phyloP scores from a whole-genome alignment of 352 stramenopile species.

The Phytopythium helicoides region DNA sequence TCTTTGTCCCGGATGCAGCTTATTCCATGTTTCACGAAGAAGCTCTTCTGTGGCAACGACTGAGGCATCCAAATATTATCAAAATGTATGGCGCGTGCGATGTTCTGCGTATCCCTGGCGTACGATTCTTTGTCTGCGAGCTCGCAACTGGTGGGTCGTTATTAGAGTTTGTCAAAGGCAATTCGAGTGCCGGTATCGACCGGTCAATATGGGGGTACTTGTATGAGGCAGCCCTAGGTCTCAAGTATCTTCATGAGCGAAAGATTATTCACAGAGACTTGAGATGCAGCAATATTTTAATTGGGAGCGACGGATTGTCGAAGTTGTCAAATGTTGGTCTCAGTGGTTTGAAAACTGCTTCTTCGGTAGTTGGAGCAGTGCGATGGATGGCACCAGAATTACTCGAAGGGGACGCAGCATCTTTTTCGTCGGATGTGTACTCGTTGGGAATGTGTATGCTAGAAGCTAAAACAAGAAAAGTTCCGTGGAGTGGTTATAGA shows the following conservation, averaged over 20 bases:
- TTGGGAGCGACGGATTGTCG: constrained; percentile 10
- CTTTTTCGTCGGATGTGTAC: constrained; percentile 33
- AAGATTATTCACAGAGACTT: constrained; percentile 23
- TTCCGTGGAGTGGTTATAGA: constrained; percentile 15
- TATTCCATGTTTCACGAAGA: constrained; percentile 3
- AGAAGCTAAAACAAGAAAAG: constrained; percentile 18
- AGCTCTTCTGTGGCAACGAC: constrained; percentile 7
- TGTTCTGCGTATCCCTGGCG: too few relatives aligned
- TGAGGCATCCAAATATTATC: not conserved
- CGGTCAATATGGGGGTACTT: constrained; percentile 14
- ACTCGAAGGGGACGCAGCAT: constrained; percentile 8
- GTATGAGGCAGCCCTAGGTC: constrained; percentile 18
- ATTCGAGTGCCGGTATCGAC: not conserved
- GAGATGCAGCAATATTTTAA: constrained; percentile 26
- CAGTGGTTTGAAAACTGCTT: constrained; percentile 4
- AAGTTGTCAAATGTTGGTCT: constrained; percentile 29
- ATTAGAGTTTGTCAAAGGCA: constrained; percentile 9
- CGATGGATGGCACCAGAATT: constrained; percentile 30
- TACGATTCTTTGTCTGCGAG: constrained; percentile 20
- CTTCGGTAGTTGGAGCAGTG: not conserved
- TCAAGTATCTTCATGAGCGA: constrained; percentile 26
- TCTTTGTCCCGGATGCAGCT: constrained; percentile 2
- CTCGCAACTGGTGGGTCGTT: constrained; percentile 18
- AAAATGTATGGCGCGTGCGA: constrained; percentile 1
- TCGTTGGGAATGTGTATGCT: constrained; percentile 36